These are phyloP conservation scores for Boletus nobilissimus DNA, from an alignment of 1,284 basidiomycete species.

Conservation along the genomic window DNA sequence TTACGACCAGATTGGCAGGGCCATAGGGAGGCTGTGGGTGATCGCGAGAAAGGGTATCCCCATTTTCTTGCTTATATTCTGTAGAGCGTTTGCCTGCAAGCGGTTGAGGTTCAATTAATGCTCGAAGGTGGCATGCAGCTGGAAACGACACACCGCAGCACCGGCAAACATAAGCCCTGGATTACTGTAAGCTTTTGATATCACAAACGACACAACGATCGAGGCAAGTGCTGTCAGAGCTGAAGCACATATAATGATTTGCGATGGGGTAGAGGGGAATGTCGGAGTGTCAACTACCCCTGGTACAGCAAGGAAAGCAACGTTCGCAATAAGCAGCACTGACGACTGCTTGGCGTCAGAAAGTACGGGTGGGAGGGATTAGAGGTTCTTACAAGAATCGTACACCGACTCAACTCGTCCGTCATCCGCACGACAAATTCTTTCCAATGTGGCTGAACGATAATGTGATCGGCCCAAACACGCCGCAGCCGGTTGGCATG, in stretches of 20 bases:
- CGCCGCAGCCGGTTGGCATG: not conserved
- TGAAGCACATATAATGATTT: conserved; percentile 3
- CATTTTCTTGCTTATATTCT: not conserved
- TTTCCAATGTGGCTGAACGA: not conserved
- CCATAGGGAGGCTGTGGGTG: conserved; percentile 20
- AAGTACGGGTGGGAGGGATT: no score
- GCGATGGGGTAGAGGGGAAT: not conserved
- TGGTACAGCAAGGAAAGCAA: conserved; percentile 7
- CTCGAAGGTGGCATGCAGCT: not conserved
- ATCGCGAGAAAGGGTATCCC: conserved; percentile 16
- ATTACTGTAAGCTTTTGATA: not conserved
- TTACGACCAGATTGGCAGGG: conserved; percentile 13
- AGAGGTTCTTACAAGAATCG: not conserved
- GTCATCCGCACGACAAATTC: not conserved
- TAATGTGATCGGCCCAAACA: not conserved
- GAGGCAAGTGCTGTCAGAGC: not conserved
- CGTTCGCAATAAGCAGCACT: not conserved
- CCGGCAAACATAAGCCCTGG: not conserved
- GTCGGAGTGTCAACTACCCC: no score
- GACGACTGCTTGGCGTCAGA: not conserved
- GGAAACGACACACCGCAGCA: not conserved
- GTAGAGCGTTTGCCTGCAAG: not conserved
- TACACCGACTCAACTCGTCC: not conserved
- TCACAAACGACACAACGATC: not conserved
- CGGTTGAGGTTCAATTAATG: no score